Evolutionary conservation across 495 filamentous ascomycete species (phyloP).

Genomic region (Cercophora sp.): DNA sequence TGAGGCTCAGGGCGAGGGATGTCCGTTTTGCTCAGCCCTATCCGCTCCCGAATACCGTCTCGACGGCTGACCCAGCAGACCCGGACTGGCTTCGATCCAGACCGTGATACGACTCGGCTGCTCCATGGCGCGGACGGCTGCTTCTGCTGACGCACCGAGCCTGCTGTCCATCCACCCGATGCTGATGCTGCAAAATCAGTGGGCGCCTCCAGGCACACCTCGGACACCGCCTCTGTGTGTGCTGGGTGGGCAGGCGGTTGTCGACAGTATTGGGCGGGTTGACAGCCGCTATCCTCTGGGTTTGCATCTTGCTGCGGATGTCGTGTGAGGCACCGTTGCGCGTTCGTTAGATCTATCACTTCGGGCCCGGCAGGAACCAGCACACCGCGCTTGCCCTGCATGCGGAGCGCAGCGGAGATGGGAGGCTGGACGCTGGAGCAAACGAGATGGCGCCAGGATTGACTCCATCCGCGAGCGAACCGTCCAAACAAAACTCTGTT

Average conservation of each 20-base stretch:
- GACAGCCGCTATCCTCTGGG: no score
- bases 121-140: no score
- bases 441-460: background rate
- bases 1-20: no score
- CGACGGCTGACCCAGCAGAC: background rate
- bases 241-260: no score
- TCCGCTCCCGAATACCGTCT: background rate
- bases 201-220: no score
- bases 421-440: background rate
- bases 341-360: constrained; percentile 4
- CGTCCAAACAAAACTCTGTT: background rate
- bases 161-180: no score
- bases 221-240: no score
- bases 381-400: background rate
- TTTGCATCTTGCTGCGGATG: no score
- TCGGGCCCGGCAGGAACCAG: background rate
- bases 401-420: background rate
- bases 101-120: background rate
- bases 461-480: background rate
- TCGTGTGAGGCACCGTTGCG: background rate
- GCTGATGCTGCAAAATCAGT: background rate
- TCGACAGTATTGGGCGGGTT: no score
- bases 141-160: no score
- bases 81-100: background rate
- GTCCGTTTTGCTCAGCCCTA: constrained; percentile 9